A percentile compares a stretch with the other conserved stretches of the same genome.
Evolutionary conservation across 148 eudicot species (phyloP).

Genomic region (Arctostaphylos glauca): DNA sequence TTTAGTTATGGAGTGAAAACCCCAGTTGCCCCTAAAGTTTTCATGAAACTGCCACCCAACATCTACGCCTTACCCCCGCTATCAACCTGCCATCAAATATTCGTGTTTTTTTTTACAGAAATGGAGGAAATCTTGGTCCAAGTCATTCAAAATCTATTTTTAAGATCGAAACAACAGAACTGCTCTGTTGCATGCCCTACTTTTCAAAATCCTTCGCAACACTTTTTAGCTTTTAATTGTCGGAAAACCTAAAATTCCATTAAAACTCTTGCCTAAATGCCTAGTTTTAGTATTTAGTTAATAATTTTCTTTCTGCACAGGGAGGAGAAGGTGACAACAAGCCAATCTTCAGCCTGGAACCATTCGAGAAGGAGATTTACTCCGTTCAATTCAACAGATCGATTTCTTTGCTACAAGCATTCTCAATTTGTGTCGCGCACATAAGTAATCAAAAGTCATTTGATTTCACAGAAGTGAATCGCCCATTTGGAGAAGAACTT

Average conservation of each 20-base stretch:
- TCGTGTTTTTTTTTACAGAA: not conserved
- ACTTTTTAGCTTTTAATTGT: not conserved
- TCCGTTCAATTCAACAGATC: constrained; percentile 59
- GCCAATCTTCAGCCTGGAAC: constrained; percentile 57
- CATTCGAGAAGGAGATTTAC: constrained; percentile 55
- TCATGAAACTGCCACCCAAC: not conserved
- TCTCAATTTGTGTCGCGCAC: constrained; percentile 58
- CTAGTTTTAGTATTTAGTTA: not conserved
- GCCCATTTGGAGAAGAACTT: constrained; percentile 18
- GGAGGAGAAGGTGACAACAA: constrained; percentile 42
- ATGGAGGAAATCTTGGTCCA: not conserved
- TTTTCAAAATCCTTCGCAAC: not conserved
- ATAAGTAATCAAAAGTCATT: constrained; percentile 44
- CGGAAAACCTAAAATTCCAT: not conserved
- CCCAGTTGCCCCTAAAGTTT: not conserved
- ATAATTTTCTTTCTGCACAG: constrained; percentile 30
- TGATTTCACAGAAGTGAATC: constrained; percentile 26
- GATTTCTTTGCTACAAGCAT: constrained; percentile 70
- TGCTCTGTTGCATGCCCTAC: not conserved
- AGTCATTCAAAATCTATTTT: not conserved
- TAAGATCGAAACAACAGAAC: not conserved
- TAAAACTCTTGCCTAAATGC: not conserved
- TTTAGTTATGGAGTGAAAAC: not conserved
- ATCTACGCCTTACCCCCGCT: not conserved
- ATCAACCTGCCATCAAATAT: not conserved